Evolutionary conservation across 2,329 filamentous ascomycete genomes (phyloP).

Genomic region (Hypoxylon sp.): DNA sequence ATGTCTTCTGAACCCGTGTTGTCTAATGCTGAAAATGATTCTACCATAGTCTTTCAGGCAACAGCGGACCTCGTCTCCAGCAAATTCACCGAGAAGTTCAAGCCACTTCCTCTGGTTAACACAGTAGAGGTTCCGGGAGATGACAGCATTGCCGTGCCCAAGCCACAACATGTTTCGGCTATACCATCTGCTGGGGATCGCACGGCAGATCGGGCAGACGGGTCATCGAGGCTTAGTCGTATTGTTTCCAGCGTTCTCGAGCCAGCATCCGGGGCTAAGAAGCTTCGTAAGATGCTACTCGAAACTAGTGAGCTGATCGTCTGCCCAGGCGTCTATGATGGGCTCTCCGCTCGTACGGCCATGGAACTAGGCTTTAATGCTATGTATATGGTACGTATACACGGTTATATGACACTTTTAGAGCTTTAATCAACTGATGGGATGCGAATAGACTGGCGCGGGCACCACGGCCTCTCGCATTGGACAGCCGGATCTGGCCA

Average conservation of each 20-base stretch:
- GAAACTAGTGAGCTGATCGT: slow-evolving; percentile 58
- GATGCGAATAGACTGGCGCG: slow-evolving; percentile 61
- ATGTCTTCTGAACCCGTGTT: slow-evolving; percentile 30
- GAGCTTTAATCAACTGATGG: slow-evolving; percentile 21
- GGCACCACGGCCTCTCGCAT: slow-evolving; percentile 65
- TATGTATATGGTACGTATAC: slow-evolving; percentile 64
- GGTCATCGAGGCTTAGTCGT: slow-evolving; percentile 44
- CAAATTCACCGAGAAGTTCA: slow-evolving; percentile 41
- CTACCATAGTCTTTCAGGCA: slow-evolving; percentile 42
- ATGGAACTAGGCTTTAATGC: slow-evolving; percentile 64
- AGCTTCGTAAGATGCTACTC: slow-evolving; percentile 53
- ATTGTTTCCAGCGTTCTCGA: slow-evolving; percentile 45
- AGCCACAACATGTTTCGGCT: slow-evolving; percentile 16
- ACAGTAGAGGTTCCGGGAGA: slow-evolving; percentile 25
- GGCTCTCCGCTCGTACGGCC: slow-evolving; percentile 64
- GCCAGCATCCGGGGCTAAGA: slow-evolving; percentile 54
- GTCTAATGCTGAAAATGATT: slow-evolving; percentile 43
- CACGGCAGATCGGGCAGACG: slow-evolving; percentile 1
- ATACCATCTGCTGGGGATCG: slow-evolving; percentile 3
- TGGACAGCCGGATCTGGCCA: slow-evolving; percentile 65
- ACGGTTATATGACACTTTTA: background rate
- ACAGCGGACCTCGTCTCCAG: slow-evolving; percentile 37
- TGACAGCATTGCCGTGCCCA: slow-evolving; percentile 4
- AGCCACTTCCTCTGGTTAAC: slow-evolving; percentile 25
- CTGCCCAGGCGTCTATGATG: slow-evolving; percentile 67